Percentiles rank a stretch among this genome's conserved stretches.
These are phyloP conservation scores for Metarhizium brunneum DNA, from an alignment of 2,329 filamentous ascomycete genomes.

Conservation along the genomic window DNA sequence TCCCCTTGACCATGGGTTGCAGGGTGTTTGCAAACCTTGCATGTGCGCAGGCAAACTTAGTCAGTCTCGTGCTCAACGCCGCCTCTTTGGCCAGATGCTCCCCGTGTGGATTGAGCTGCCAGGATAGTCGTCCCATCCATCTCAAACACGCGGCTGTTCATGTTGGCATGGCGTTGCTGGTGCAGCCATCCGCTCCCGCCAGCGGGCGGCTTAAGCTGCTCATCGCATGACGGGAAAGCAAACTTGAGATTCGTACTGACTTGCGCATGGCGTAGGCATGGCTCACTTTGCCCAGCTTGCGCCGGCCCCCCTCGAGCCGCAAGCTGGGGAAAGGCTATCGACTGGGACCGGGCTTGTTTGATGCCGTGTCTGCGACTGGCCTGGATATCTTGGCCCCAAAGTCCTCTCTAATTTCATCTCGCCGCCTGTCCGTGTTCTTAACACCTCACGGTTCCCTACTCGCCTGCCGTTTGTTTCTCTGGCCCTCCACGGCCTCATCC, in stretches of 20 bases:
- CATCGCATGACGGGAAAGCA: neutral
- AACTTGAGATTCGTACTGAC: neutral
- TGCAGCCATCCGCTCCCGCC: neutral
- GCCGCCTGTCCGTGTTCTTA: neutral
- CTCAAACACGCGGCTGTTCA: constrained; percentile 35
- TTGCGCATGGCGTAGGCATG: neutral
- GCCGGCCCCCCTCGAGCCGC: neutral
- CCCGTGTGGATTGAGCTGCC: constrained; percentile 12
- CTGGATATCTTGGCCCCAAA: neutral
- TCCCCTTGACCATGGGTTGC: neutral
- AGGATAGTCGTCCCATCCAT: constrained; percentile 33
- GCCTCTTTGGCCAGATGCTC: constrained; percentile 30
- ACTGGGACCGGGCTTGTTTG: neutral
- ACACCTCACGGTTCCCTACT: neutral
- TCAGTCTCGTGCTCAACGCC: neutral
- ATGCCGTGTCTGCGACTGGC: neutral
- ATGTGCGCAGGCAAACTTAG: neutral
- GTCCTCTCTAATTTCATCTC: neutral
- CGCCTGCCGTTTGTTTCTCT: neutral
- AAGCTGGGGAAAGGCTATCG: neutral
- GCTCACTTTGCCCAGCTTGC: neutral
- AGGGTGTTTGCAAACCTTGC: neutral
- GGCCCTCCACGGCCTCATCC: neutral
- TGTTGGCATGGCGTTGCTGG: neutral
- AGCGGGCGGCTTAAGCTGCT: neutral